phyloP scores from a whole-genome alignment of 345 rosid species.

The Clausena lansium region DNA sequence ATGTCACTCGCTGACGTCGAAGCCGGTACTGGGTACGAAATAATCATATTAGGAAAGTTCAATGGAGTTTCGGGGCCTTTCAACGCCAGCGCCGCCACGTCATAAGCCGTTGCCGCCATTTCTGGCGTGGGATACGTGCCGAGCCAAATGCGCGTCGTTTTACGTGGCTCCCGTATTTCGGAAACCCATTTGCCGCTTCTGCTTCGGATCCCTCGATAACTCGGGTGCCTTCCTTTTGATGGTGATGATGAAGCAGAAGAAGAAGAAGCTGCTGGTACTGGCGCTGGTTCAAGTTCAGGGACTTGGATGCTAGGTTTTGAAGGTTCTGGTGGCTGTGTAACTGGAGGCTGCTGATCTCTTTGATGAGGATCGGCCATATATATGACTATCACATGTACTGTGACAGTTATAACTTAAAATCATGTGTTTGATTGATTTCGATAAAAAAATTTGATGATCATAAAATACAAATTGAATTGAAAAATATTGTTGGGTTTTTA shows the following conservation, averaged over 20 bases:
- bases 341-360: too few species aligned
- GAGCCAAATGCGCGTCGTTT: slow-evolving; percentile 65
- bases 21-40: slow-evolving; percentile 46
- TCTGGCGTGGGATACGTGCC: slow-evolving; percentile 71
- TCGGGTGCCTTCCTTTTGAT: slow-evolving; percentile 34
- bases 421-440: background rate
- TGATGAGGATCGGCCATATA: slow-evolving; percentile 25
- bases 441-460: background rate
- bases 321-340: background rate
- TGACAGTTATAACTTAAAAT: background rate
- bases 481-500: slow-evolving; percentile 10
- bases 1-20: slow-evolving; percentile 53
- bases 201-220: slow-evolving; percentile 53
- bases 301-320: slow-evolving; percentile 7
- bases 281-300: slow-evolving; percentile 7
- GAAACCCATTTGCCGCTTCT: slow-evolving; percentile 85
- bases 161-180: slow-evolving; percentile 77
- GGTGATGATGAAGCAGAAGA: slow-evolving; percentile 25
- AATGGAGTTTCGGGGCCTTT: slow-evolving; percentile 57
- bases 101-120: slow-evolving; percentile 84
- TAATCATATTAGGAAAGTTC: slow-evolving; percentile 50
- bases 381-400: background rate
- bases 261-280: background rate
- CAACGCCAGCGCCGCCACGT: slow-evolving; percentile 70
- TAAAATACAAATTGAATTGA: background rate